Conservation (phyloP, 2,329 filamentous ascomycete species). For the Karstenula rhodostoma region DNA sequence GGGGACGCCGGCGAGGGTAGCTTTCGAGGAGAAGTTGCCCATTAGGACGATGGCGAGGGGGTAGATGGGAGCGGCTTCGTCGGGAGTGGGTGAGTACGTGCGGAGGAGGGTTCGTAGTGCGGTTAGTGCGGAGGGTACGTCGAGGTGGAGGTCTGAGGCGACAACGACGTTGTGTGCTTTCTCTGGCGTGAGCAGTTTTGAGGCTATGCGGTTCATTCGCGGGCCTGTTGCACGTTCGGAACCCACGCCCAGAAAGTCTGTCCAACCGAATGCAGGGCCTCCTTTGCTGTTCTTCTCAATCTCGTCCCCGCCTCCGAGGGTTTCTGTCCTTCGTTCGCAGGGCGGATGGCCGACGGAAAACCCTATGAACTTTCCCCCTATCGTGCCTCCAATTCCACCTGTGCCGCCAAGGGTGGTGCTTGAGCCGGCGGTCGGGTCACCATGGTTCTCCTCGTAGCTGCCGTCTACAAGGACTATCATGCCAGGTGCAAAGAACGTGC, state of each 20-base stretch:
- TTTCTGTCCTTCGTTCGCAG: constrained; percentile 82
- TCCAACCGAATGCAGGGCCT: constrained; percentile 79
- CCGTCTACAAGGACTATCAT: constrained; percentile 97
- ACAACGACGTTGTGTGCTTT: constrained; percentile 70
- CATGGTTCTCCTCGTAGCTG: constrained; percentile 93
- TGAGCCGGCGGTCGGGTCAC: constrained; percentile 68
- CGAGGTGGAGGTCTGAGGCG: constrained; percentile 85
- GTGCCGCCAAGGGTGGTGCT: constrained; percentile 70
- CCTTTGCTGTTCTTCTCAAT: constrained; percentile 48
- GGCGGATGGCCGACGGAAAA: constrained; percentile 93
- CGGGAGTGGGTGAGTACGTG: constrained; percentile 67
- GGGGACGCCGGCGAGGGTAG: constrained; percentile 68
- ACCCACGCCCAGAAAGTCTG: constrained; percentile 91
- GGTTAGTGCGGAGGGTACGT: constrained; percentile 80
- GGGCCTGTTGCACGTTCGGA: constrained; percentile 84
- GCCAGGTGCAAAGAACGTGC: constrained; percentile 90
- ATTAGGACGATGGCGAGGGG: constrained; percentile 84
- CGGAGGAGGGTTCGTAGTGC: constrained; percentile 82
- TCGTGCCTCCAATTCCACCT: constrained; percentile 84
- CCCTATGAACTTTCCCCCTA: constrained; percentile 90
- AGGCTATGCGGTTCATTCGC: constrained; percentile 83
- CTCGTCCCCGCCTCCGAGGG: constrained; percentile 72
- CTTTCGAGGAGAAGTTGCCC: constrained; percentile 78
- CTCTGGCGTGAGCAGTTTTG: constrained; percentile 64
- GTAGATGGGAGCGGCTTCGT: constrained; percentile 66